Conservation (phyloP, 139 green algal genomes). For the Helicosporidium sp. region DNA sequence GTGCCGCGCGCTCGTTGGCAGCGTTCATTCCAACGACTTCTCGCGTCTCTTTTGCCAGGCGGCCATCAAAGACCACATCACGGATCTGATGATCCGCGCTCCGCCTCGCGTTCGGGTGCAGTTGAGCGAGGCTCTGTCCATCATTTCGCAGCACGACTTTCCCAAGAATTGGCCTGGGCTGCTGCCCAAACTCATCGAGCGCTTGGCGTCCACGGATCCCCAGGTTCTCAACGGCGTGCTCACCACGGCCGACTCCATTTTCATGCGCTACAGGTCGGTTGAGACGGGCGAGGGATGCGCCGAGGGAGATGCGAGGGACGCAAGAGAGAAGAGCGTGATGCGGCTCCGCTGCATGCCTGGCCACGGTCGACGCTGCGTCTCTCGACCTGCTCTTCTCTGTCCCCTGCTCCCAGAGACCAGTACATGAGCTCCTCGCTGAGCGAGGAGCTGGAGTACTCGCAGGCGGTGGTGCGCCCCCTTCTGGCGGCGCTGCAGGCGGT, state of each 20-base stretch:
- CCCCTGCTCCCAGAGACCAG: conserved; percentile 14
- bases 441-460: conserved; percentile 50
- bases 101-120: conserved; percentile 49
- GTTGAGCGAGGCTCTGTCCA: conserved; percentile 77
- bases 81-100: conserved; percentile 70
- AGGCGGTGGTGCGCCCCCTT: conserved; percentile 53
- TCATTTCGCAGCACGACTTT: conserved; percentile 84
- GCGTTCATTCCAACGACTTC: background rate
- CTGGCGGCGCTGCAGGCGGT: conserved; percentile 29
- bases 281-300: background rate
- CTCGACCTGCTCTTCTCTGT: background rate
- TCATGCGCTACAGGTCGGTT: conserved; percentile 77
- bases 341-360: background rate
- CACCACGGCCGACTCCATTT: conserved; percentile 82
- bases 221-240: conserved; percentile 52
- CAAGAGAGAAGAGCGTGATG: too few relatives aligned
- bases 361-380: too few relatives aligned
- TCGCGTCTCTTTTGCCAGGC: conserved; percentile 31
- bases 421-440: conserved; percentile 40
- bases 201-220: conserved; percentile 36
- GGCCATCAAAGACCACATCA: conserved; percentile 68
- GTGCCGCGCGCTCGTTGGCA: too few relatives aligned
- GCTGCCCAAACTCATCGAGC: conserved; percentile 68
- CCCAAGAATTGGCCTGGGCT: conserved; percentile 63
- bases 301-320: background rate